These are phyloP conservation scores for Stachybotrys chlorohalonatus DNA, from an alignment of 2,329 filamentous ascomycete species.

Conservation along the genomic window DNA sequence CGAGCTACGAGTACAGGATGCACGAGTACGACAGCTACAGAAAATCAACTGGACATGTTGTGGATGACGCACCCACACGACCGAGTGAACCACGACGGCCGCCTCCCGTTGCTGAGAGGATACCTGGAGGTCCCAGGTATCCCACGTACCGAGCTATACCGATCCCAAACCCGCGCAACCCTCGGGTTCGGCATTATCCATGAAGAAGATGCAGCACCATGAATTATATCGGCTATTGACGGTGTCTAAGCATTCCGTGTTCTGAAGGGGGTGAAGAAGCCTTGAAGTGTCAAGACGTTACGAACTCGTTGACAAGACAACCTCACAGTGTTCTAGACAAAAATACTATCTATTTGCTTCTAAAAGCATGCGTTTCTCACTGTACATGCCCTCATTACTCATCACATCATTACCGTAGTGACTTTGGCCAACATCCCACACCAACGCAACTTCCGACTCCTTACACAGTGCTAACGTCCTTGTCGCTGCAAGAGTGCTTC, in stretches of 20 bases:
- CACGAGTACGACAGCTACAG: background rate
- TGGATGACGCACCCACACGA: background rate
- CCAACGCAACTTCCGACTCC: background rate
- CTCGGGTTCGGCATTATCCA: background rate
- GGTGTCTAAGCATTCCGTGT: too few species aligned
- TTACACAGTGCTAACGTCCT: slow-evolving; percentile 13
- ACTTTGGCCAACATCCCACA: background rate
- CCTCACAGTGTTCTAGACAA: too few species aligned
- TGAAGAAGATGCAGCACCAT: background rate
- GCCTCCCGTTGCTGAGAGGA: slow-evolving; percentile 13
- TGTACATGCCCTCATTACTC: background rate
- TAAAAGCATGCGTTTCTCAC: background rate
- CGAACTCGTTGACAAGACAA: background rate
- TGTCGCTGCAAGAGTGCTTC: slow-evolving; percentile 16
- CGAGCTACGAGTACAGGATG: background rate
- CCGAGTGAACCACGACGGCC: slow-evolving; percentile 2
- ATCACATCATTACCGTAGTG: background rate
- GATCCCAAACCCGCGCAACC: slow-evolving; percentile 19
- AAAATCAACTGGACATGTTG: background rate
- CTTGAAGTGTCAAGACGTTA: background rate
- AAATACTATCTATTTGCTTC: background rate
- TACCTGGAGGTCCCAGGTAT: slow-evolving; percentile 22
- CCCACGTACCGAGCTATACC: slow-evolving; percentile 23
- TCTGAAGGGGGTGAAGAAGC: too few species aligned
- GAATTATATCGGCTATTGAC: too few species aligned